Evolutionary conservation across 2,329 filamentous ascomycete species (phyloP).

Genomic region (Stagonosporopsis cucurbitacearum): DNA sequence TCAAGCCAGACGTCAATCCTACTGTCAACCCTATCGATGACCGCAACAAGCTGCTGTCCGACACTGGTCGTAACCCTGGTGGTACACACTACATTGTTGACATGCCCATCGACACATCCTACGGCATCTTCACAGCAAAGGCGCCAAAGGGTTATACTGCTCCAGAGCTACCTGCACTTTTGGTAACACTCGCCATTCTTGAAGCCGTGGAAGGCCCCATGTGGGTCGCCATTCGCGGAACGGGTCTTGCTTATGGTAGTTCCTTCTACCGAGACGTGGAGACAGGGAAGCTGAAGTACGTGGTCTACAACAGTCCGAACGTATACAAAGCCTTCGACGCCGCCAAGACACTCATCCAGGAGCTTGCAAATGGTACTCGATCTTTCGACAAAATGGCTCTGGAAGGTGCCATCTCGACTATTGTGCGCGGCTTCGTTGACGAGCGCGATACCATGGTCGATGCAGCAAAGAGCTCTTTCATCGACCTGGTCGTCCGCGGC

Average conservation of each 20-base stretch:
- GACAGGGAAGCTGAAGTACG: conserved; percentile 80
- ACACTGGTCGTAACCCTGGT: conserved; percentile 77
- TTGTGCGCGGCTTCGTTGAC: conserved; percentile 85
- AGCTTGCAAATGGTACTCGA: conserved; percentile 73
- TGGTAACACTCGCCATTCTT: conserved; percentile 89
- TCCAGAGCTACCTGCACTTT: conserved; percentile 78
- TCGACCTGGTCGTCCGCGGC: conserved; percentile 78
- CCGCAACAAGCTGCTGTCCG: conserved; percentile 73
- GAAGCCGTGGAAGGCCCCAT: conserved; percentile 93
- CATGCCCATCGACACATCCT: conserved; percentile 93
- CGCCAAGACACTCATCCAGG: conserved; percentile 74
- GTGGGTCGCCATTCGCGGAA: conserved; percentile 91
- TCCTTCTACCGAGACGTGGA: conserved; percentile 80
- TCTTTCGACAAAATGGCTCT: conserved; percentile 81
- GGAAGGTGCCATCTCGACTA: conserved; percentile 87
- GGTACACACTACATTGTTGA: conserved; percentile 80
- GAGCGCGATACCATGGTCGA: conserved; percentile 84
- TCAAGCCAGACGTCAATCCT: conserved; percentile 57
- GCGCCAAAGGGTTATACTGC: conserved; percentile 79
- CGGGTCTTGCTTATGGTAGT: conserved; percentile 89
- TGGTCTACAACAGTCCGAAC: conserved; percentile 89
- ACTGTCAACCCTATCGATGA: conserved; percentile 74
- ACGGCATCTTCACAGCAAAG: conserved; percentile 75
- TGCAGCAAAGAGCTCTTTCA: conserved; percentile 83
- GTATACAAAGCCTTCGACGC: conserved; percentile 84